A percentile compares a stretch with the other conserved stretches of the same genome.
Conservation (phyloP, 306 rosid species). For the Hylodesmum podocarpum region DNA sequence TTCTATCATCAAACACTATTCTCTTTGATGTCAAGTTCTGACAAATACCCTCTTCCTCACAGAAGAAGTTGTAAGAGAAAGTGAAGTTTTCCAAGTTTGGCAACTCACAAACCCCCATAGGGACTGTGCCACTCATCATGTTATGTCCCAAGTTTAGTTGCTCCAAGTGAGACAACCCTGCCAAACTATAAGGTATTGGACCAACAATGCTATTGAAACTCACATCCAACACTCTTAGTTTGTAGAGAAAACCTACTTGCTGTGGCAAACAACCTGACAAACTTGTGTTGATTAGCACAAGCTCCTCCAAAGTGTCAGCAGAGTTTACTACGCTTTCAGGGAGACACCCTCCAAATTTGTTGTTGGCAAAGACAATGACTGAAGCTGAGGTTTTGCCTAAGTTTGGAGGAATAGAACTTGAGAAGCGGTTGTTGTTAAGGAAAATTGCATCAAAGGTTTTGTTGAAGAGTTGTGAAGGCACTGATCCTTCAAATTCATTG, state of each 20-base stretch:
- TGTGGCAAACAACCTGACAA: conserved; percentile 86
- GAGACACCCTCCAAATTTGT: conserved; percentile 73
- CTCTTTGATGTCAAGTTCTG: conserved; percentile 57
- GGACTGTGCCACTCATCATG: conserved; percentile 62
- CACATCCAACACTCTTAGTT: conserved; percentile 73
- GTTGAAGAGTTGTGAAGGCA: conserved; percentile 71
- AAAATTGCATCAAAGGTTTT: conserved; percentile 70
- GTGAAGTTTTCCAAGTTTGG: conserved; percentile 77
- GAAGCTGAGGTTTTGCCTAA: conserved; percentile 52
- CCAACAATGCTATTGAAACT: conserved; percentile 67
- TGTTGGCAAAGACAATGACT: conserved; percentile 80
- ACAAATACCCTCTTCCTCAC: conserved; percentile 82
- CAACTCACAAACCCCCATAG: conserved; percentile 62
- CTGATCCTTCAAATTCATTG: conserved; percentile 83
- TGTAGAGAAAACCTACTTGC: conserved; percentile 83
- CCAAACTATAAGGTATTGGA: conserved; percentile 78
- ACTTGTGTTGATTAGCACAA: conserved; percentile 60
- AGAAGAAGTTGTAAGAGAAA: conserved; percentile 68
- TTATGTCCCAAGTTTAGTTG: conserved; percentile 72
- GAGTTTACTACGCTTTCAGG: conserved; percentile 62
- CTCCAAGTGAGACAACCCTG: conserved; percentile 83
- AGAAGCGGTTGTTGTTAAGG: conserved; percentile 71
- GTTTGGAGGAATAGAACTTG: conserved; percentile 47
- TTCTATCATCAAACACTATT: conserved; percentile 51
- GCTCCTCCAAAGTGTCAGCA: conserved; percentile 73